Evolutionary conservation across 139 green algal genomes (phyloP), one percentile per base, ranked within the genome.

Genomic region (Coelastrella sp.): DNA sequence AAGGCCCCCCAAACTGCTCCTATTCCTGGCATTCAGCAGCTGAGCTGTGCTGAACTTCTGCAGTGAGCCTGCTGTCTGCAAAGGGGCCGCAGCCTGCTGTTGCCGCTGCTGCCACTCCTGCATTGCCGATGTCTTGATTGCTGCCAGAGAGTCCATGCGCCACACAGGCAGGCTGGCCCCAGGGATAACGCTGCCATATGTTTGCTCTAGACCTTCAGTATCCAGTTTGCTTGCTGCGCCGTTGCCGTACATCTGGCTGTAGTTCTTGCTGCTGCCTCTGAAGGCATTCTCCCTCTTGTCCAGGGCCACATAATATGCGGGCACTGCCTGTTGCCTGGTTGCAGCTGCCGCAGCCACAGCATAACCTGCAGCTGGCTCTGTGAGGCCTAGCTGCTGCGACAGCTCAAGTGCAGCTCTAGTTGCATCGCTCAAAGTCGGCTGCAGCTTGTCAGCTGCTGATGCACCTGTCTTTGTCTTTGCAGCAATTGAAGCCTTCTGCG

Each of bases 41-140:
- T 88, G 84, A 14, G 68, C 84, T 11, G 84, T 73, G 57, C 84
- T 88, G 84, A 81, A 88, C 68, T 88, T 73, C 82, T 87, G 82
- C 63, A 56, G 58, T 27, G 70, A 25, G 57, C 19, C 27, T 63
- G 65, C 24, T 60, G 24, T 17, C n/a, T 24, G 20, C 76, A 82
- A 11, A 66, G 56, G 25, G 72, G 84, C 68, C 35, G 20, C 66
- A 7, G n/a, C 61, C 27, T 27, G 78, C 35, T 65, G 78, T 49
- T 35, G 35, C 78, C 9, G 11, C 74, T 58, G 15, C 25, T 80
- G 10, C 9, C 74, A 19, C 24, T 80, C 17, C 25, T 22, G 49
- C 65, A 59, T 61, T 75, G 81, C 59, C n/a, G 79, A 14, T 70
- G 63, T 8, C 68, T 25, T 76, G 8, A 8, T 6, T 8, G 19